Percentiles rank a stretch among this genome's conserved stretches.
Conservation (phyloP, 495 filamentous ascomycete species). For the Aspergillus cavernicola region DNA sequence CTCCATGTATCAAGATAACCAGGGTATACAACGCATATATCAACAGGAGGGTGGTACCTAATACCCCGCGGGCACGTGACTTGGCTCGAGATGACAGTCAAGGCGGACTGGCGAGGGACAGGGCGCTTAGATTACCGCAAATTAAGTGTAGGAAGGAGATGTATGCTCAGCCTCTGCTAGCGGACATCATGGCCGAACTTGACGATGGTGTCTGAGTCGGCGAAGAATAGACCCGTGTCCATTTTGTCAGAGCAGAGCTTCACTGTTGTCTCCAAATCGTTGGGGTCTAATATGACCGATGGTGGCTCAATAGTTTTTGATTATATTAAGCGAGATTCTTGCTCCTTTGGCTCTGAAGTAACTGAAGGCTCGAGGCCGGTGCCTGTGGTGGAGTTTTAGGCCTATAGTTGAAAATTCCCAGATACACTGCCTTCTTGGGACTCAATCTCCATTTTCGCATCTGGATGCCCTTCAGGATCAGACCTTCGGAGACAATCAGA, state of each 20-base stretch:
- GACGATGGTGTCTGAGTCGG: slow-evolving; percentile 12
- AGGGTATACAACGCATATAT: too few species aligned
- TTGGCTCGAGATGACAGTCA: too few species aligned
- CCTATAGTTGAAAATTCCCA: background rate
- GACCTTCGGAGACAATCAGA: background rate
- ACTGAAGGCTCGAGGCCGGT: background rate
- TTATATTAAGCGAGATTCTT: slow-evolving; percentile 11
- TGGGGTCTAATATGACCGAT: slow-evolving; percentile 14
- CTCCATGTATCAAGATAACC: too few species aligned
- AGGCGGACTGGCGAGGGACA: too few species aligned
- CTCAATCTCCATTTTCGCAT: background rate
- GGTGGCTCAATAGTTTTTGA: slow-evolving; percentile 14
- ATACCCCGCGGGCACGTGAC: too few species aligned
- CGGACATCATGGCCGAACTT: slow-evolving; percentile 17
- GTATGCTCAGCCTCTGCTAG: slow-evolving; percentile 13
- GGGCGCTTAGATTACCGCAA: too few species aligned
- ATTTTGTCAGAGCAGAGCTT: slow-evolving; percentile 12
- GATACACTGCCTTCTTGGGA: background rate
- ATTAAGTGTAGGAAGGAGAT: too few species aligned
- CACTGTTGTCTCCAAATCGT: slow-evolving; percentile 9
- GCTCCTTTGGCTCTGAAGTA: background rate
- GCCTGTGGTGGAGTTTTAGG: background rate
- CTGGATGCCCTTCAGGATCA: background rate
- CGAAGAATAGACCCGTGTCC: slow-evolving; percentile 10
- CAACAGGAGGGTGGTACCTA: too few species aligned